Evolutionary conservation across 129 eudicot species (phyloP), one percentile per base, ranked within the genome.

Genomic region (Ambrosia artemisiifolia): DNA sequence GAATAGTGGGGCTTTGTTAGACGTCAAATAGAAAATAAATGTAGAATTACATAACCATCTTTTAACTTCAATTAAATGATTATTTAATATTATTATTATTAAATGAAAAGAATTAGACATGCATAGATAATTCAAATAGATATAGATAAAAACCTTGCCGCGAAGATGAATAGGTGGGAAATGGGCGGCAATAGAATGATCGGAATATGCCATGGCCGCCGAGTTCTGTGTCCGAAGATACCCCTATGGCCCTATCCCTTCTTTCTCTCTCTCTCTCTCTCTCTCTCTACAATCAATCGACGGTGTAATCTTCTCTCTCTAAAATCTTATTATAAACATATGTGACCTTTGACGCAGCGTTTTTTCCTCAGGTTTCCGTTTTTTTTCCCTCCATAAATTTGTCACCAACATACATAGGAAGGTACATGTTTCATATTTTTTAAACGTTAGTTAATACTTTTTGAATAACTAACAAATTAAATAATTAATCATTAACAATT

Each of bases 181-280:
- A 68, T 90, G 89, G 60, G 88, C 85, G 80, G 89, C 74, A 80
- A 88, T 72, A 68, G 90, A 84, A 83, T 83, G 90, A 49, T 76
- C 80, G 5, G 81, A 79, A 16, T 80, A 84, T 28, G 90, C 86
- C 99, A 90, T 95, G 87, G 86, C 96, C 88, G 81, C 78, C 87
- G 88, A 83, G 40, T 60, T 54, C 78, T 49, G 77, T 63, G 85
- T 69, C 79, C 32, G 87, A 75, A 7, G 66, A 63, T 79, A 60
- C 46, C 61, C 75, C 53, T 74, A 8, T 51, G 78, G 62, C 67
- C 71, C 67, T 70, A 40, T 55, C 79, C 64, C 67, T 67, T 63
- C 49, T 40, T 12, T 66, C 51, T 38, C 48, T 48, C 6, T 50
- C 67, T 44, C 44, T 66, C 51, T 38, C 48, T 48, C 6, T 50